Evolutionary conservation across 2,329 filamentous ascomycete species (phyloP).

Genomic region (Beauveria bassiana): DNA sequence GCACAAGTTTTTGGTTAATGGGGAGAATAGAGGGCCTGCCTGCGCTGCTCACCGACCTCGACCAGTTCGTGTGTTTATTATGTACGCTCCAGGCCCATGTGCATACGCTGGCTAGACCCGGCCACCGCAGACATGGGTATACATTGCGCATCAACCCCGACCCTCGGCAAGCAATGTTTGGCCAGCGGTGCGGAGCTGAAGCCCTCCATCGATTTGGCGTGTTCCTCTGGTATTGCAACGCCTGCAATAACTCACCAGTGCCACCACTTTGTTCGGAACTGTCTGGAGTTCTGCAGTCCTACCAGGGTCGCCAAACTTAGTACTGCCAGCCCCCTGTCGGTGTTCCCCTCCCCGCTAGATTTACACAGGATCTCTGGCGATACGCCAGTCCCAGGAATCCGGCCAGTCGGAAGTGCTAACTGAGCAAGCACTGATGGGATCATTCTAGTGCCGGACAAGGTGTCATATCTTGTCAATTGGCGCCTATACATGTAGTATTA

Average conservation of each 20-base stretch:
- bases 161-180: not conserved
- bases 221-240: not conserved
- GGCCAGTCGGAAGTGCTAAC: constrained; percentile 8
- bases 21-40: not conserved
- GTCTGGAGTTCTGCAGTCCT: constrained; percentile 1
- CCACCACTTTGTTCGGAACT: not conserved
- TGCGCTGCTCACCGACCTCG: constrained; percentile 8
- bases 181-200: not conserved
- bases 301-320: not conserved
- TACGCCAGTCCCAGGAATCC: constrained; percentile 11
- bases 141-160: constrained; percentile 2
- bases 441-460: not conserved
- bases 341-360: constrained; percentile 6
- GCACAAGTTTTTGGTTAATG: constrained; percentile 7
- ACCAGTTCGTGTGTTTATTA: not conserved
- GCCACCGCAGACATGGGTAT: constrained; percentile 5
- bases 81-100: not conserved
- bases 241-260: not conserved
- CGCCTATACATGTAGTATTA: not conserved
- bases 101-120: not conserved
- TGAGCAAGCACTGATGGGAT: not conserved
- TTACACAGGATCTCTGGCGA: constrained; percentile 12
- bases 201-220: not conserved
- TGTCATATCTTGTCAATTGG: not conserved
- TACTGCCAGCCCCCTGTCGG: not conserved